Evolutionary conservation across 192 early-diverging fungal species (phyloP).

Genomic region (Gamsiella multidivaricata): DNA sequence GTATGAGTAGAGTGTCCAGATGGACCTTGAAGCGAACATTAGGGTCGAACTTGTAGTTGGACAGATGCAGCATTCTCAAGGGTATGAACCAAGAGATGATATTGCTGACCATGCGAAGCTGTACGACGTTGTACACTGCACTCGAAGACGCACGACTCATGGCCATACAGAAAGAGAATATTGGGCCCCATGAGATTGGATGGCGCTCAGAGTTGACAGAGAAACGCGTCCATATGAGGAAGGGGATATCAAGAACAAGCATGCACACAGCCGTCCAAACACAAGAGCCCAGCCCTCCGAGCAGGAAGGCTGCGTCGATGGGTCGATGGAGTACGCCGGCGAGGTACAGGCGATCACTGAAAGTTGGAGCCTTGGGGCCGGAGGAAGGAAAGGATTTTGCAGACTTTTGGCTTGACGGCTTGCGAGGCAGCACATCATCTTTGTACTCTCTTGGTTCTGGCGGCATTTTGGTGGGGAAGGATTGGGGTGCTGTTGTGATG

Average conservation of each 20-base stretch:
- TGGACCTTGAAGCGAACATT: constrained; percentile 36
- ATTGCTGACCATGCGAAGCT: constrained; percentile 37
- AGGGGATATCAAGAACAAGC: constrained; percentile 26
- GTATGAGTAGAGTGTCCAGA: constrained; percentile 24
- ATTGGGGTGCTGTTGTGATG: too few relatives aligned
- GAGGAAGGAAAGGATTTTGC: neutral
- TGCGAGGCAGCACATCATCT: neutral
- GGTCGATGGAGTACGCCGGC: constrained; percentile 27
- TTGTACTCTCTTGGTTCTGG: constrained; percentile 15
- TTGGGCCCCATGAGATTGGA: constrained; percentile 28
- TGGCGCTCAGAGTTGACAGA: constrained; percentile 19
- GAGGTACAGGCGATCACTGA: constrained; percentile 26
- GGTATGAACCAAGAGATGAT: constrained; percentile 37
- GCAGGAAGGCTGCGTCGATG: constrained; percentile 17
- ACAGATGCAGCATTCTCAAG: constrained; percentile 24
- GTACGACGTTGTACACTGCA: constrained; percentile 26
- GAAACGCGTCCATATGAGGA: constrained; percentile 24
- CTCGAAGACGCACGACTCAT: constrained; percentile 34
- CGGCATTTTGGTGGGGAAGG: too few relatives aligned
- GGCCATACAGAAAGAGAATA: constrained; percentile 46
- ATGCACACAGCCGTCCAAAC: constrained; percentile 6
- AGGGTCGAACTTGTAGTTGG: constrained; percentile 12
- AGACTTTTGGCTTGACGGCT: neutral
- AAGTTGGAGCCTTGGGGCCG: neutral
- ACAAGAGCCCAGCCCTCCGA: constrained; percentile 2